phyloP scores from a whole-genome alignment of 305 asterid species.

The Solanum chacoense region DNA sequence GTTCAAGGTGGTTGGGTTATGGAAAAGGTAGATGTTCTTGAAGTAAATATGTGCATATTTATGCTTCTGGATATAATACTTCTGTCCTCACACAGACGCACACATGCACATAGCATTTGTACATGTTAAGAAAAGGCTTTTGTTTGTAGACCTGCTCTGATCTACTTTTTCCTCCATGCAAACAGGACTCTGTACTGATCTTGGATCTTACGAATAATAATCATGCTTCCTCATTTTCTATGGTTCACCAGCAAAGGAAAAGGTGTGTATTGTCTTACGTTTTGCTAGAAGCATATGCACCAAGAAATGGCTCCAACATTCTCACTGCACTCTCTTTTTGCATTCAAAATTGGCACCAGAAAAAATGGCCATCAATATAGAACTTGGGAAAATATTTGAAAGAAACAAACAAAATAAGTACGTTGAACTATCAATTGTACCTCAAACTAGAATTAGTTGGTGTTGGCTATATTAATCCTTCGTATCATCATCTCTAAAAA shows the following conservation, averaged over 20 bases:
- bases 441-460: not conserved
- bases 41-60: conserved; percentile 10
- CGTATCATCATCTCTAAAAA: not conserved
- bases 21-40: conserved; percentile 63
- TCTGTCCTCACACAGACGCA: not conserved
- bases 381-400: not conserved
- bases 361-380: not conserved
- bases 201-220: conserved; percentile 67
- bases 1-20: conserved; percentile 89
- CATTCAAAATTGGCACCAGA: not conserved
- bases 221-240: conserved; percentile 93
- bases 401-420: not conserved
- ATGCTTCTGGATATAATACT: not conserved
- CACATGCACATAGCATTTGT: conserved; percentile 1
- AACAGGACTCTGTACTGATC: conserved; percentile 75
- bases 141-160: not conserved
- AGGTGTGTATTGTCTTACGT: conserved; percentile 33
- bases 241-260: conserved; percentile 76
- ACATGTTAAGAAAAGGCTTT: not conserved
- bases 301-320: not conserved
- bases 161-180: conserved; percentile 9
- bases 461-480: not conserved
- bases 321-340: not conserved
- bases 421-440: not conserved
- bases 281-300: not conserved